Conservation (phyloP, 768 basidiomycete species). For the Rhizopogon roseolus region DNA sequence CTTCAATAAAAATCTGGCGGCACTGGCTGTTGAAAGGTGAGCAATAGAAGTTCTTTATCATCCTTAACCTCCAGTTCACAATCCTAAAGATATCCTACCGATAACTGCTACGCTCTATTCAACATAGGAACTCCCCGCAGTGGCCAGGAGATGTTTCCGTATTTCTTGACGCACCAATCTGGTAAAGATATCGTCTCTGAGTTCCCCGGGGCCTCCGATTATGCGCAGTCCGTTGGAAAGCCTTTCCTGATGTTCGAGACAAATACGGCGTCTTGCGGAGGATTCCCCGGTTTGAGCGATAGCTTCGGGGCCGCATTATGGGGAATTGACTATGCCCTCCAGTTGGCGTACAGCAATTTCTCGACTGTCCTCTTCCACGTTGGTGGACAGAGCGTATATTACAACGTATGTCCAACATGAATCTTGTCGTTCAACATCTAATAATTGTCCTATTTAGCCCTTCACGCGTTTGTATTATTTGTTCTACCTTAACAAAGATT, state of each 20-base stretch:
- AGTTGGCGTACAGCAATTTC: slow-evolving; percentile 47
- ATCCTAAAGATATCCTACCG: slow-evolving; percentile 45
- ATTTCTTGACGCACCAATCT: slow-evolving; percentile 49
- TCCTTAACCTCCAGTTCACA: slow-evolving; percentile 5
- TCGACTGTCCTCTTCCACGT: slow-evolving; percentile 42
- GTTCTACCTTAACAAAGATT: neutral
- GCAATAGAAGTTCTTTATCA: neutral
- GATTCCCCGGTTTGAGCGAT: slow-evolving; percentile 51
- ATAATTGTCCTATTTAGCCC: slow-evolving; percentile 19
- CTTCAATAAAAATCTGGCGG: slow-evolving; percentile 37
- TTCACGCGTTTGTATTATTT: slow-evolving; percentile 29
- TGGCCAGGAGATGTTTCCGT: slow-evolving; percentile 44
- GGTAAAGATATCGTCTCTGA: slow-evolving; percentile 40
- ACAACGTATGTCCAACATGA: slow-evolving; percentile 43
- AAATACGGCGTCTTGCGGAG: slow-evolving; percentile 49
- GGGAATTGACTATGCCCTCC: slow-evolving; percentile 48
- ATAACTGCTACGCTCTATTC: slow-evolving; percentile 57
- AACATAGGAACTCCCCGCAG: slow-evolving; percentile 33
- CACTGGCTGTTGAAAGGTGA: slow-evolving; percentile 54
- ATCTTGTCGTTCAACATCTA: neutral
- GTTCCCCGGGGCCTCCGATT: slow-evolving; percentile 46
- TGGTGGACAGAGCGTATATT: slow-evolving; percentile 60
- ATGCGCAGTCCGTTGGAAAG: slow-evolving; percentile 32
- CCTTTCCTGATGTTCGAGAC: slow-evolving; percentile 56
- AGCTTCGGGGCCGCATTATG: slow-evolving; percentile 50